Evolutionary conservation across 495 filamentous ascomycete species (phyloP).

Genomic region (Penicillium fimorum): DNA sequence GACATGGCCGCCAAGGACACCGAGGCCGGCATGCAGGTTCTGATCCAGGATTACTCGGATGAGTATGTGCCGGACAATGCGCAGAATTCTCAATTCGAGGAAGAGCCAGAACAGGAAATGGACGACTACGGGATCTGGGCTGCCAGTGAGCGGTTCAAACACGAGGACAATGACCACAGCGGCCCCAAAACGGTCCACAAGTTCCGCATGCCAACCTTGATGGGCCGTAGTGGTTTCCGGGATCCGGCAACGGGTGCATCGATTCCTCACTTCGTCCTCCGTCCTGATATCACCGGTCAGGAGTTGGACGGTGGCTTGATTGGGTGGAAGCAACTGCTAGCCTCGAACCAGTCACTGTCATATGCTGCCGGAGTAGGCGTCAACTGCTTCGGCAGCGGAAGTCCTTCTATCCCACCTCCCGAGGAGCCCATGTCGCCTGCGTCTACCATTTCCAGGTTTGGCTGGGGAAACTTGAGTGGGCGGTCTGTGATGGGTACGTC

Average conservation of each 20-base stretch:
- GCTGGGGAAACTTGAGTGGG: slow-evolving; percentile 40
- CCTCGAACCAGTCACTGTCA: slow-evolving; percentile 42
- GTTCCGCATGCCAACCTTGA: slow-evolving; percentile 46
- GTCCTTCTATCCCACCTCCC: slow-evolving; percentile 18
- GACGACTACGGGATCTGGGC: slow-evolving; percentile 41
- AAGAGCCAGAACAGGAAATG: slow-evolving; percentile 37
- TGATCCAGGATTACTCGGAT: slow-evolving; percentile 48
- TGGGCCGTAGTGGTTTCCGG: slow-evolving; percentile 40
- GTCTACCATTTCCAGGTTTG: slow-evolving; percentile 38
- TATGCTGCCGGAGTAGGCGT: slow-evolving; percentile 43
- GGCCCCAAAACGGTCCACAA: slow-evolving; percentile 42
- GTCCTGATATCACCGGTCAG: slow-evolving; percentile 43
- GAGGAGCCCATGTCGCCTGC: slow-evolving; percentile 41
- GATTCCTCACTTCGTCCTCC: slow-evolving; percentile 46
- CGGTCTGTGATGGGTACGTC: slow-evolving; percentile 33
- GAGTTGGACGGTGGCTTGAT: slow-evolving; percentile 47
- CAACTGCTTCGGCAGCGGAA: slow-evolving; percentile 39
- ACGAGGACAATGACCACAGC: slow-evolving; percentile 25
- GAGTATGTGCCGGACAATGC: slow-evolving; percentile 41
- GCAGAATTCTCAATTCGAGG: slow-evolving; percentile 30
- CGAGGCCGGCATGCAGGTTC: slow-evolving; percentile 41
- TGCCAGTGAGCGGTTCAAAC: slow-evolving; percentile 27
- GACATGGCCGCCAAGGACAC: slow-evolving; percentile 48
- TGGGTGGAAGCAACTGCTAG: slow-evolving; percentile 46
- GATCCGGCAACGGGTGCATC: slow-evolving; percentile 32